Evolutionary conservation across 768 basidiomycete species (phyloP).

Genomic region (Mycena maculata): DNA sequence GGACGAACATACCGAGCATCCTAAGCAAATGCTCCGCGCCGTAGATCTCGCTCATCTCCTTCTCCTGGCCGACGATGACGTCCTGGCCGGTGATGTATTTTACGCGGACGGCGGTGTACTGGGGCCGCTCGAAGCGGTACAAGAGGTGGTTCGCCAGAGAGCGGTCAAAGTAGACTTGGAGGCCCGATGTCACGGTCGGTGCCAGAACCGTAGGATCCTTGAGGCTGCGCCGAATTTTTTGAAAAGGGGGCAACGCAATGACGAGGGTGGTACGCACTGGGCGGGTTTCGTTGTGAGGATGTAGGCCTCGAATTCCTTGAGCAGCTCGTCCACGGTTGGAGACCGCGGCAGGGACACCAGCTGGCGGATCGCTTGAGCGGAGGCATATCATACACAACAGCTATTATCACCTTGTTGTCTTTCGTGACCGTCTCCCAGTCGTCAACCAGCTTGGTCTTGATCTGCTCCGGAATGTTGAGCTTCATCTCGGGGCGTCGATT

Average conservation of each 20-base stretch:
- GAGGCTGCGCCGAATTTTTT: slow-evolving; percentile 53
- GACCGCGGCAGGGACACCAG: slow-evolving; percentile 84
- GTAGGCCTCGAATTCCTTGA: slow-evolving; percentile 81
- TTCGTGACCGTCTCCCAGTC: slow-evolving; percentile 99
- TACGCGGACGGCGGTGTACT: slow-evolving; percentile 86
- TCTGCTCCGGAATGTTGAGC: slow-evolving; percentile 87
- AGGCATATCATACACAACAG: slow-evolving; percentile 1
- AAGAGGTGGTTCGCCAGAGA: slow-evolving; percentile 89
- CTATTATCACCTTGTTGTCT: slow-evolving; percentile 78
- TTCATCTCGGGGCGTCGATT: slow-evolving; percentile 88
- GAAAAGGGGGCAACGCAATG: neutral
- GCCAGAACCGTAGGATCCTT: slow-evolving; percentile 78
- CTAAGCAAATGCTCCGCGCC: slow-evolving; percentile 94
- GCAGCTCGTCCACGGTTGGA: slow-evolving; percentile 81
- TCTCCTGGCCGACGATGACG: slow-evolving; percentile 75
- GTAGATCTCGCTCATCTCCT: slow-evolving; percentile 90
- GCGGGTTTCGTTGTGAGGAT: slow-evolving; percentile 62
- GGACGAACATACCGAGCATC: slow-evolving; percentile 79
- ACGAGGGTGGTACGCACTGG: slow-evolving; percentile 49
- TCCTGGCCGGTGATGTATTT: slow-evolving; percentile 78
- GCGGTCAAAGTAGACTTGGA: slow-evolving; percentile 94
- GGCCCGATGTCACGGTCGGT: slow-evolving; percentile 85
- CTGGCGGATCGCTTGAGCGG: slow-evolving; percentile 52
- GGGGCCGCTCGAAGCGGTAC: slow-evolving; percentile 95
- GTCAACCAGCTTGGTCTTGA: slow-evolving; percentile 91